These are phyloP conservation scores for Sporothrix globosa DNA, from an alignment of 2,329 filamentous ascomycete species.

Conservation along the genomic window DNA sequence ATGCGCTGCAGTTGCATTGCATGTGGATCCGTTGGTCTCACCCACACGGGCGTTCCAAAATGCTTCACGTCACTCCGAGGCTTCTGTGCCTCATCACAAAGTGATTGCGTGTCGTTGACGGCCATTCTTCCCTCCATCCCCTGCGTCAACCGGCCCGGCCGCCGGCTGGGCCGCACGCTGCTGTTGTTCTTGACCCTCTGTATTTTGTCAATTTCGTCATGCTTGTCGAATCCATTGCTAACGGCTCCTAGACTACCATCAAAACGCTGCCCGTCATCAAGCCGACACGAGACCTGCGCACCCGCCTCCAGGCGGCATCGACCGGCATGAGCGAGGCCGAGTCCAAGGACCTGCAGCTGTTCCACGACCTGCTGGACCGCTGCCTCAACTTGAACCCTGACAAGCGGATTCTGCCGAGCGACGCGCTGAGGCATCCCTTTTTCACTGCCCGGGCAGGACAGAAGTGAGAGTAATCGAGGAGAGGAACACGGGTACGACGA, in stretches of 20 bases:
- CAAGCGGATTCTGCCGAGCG: conserved; percentile 82
- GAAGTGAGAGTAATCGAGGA: not conserved
- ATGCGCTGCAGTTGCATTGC: too few species aligned
- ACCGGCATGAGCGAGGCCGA: conserved; percentile 74
- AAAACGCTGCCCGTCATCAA: conserved; percentile 71
- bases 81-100: too few species aligned
- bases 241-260: conserved; percentile 59
- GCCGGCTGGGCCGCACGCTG: conserved; percentile 4
- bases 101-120: too few species aligned
- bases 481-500: too few species aligned
- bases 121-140: too few species aligned
- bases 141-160: not conserved
- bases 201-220: not conserved
- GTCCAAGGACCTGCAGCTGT: conserved; percentile 75
- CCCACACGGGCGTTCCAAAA: too few species aligned
- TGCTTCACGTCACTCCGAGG: too few species aligned
- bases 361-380: conserved; percentile 84
- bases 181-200: not conserved
- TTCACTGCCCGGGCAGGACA: conserved; percentile 56
- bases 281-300: conserved; percentile 79
- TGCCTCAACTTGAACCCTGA: conserved; percentile 90
- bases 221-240: not conserved
- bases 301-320: conserved; percentile 73
- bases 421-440: conserved; percentile 89
- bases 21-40: too few species aligned